Conservation (phyloP, 192 early-diverging fungal species). For the Umbelopsis sp. region DNA sequence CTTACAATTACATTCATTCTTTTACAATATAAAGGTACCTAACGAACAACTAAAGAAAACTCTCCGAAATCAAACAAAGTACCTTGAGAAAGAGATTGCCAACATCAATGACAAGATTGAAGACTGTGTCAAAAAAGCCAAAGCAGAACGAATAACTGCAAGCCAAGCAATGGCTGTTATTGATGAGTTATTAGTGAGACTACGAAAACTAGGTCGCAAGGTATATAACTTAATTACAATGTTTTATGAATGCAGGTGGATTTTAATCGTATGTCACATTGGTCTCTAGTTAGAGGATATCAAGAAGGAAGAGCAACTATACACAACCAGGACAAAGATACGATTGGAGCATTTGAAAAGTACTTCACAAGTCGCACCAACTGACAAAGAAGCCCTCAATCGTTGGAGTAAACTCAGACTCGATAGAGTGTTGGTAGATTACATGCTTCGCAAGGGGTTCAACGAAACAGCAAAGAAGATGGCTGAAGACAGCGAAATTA, state of each 20-base stretch:
- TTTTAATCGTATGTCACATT: not conserved
- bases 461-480: constrained; percentile 74
- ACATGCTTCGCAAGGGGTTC: constrained; percentile 89
- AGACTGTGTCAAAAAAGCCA: constrained; percentile 49
- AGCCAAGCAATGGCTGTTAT: constrained; percentile 60
- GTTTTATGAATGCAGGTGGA: not conserved
- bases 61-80: constrained; percentile 72
- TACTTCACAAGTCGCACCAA: constrained; percentile 61
- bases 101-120: constrained; percentile 45
- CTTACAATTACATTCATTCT: not conserved
- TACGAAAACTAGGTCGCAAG: constrained; percentile 44
- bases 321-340: constrained; percentile 67
- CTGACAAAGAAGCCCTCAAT: constrained; percentile 72
- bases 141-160: constrained; percentile 39
- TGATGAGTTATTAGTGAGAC: constrained; percentile 63
- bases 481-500: constrained; percentile 59
- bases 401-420: constrained; percentile 87
- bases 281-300: constrained; percentile 62
- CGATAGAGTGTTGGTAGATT: constrained; percentile 92
- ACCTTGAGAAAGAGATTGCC: constrained; percentile 80
- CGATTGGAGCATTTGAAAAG: constrained; percentile 80
- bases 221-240: not conserved
- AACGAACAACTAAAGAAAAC: constrained; percentile 83
- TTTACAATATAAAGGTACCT: constrained; percentile 64
- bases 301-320: constrained; percentile 73